Conservation (phyloP, 257 asterid species). For the Nicotiana otophora region DNA sequence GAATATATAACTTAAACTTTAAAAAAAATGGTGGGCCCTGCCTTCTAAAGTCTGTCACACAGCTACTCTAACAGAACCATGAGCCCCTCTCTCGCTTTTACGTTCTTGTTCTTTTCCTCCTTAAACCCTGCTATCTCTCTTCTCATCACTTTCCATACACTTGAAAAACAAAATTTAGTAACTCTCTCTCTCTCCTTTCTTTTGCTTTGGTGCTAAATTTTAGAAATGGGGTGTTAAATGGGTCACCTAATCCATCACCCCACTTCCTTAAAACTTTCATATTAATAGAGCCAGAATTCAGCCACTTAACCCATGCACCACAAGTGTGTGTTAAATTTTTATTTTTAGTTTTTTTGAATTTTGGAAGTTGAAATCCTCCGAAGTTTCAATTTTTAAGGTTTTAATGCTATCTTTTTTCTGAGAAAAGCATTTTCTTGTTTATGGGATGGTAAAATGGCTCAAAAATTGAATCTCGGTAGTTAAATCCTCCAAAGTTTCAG, state of each 20-base stretch:
- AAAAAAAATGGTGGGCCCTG: no score
- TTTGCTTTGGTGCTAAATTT: slow-evolving; percentile 7
- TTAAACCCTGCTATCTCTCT: slow-evolving; percentile 14
- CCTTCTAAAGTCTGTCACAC: slow-evolving; percentile 3
- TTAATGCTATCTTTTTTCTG: background rate
- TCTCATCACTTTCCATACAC: slow-evolving; percentile 24
- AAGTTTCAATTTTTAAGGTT: slow-evolving; percentile 30
- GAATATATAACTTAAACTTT: no score
- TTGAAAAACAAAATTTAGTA: slow-evolving; percentile 14
- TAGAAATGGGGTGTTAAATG: slow-evolving; percentile 25
- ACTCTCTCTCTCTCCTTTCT: slow-evolving; percentile 1
- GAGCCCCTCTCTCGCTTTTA: slow-evolving; percentile 9
- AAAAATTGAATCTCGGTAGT: background rate
- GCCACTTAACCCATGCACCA: slow-evolving; percentile 1
- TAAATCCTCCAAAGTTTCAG: background rate
- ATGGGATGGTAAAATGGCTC: slow-evolving; percentile 18
- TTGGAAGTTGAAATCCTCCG: background rate
- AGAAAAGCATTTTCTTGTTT: slow-evolving; percentile 3
- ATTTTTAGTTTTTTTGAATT: background rate
- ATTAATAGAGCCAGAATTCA: background rate
- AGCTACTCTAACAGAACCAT: background rate
- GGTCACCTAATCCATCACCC: slow-evolving; percentile 43
- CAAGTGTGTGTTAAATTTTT: background rate
- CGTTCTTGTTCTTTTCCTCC: slow-evolving; percentile 24
- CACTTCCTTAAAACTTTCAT: background rate